Evolutionary conservation across 2,329 filamentous ascomycete genomes (phyloP).

Genomic region (Neofusicoccum umdonicola): DNA sequence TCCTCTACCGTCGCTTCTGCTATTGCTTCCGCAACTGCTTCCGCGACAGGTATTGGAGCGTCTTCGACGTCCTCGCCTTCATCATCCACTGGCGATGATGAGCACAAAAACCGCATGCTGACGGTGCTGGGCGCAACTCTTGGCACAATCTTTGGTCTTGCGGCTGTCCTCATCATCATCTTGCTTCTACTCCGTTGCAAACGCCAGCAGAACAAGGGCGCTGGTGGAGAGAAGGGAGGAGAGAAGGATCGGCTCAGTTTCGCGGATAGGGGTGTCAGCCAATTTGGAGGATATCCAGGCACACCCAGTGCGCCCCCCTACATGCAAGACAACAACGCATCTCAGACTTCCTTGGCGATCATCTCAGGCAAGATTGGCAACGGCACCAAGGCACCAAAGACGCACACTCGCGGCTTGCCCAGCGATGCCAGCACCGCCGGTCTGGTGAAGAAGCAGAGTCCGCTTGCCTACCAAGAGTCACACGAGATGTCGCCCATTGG

Average conservation of each 20-base stretch:
- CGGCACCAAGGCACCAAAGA: constrained; percentile 21
- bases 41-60: constrained; percentile 20
- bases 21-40: constrained; percentile 24
- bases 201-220: constrained; percentile 57
- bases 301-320: constrained; percentile 23
- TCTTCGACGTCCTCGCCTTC: constrained; percentile 18
- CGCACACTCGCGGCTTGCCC: constrained; percentile 44
- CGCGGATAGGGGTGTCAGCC: constrained; percentile 44
- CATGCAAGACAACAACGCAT: constrained; percentile 32
- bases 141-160: constrained; percentile 74
- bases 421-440: constrained; percentile 62
- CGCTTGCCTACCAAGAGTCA: constrained; percentile 40
- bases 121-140: constrained; percentile 77
- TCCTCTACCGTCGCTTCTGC: constrained; percentile 38
- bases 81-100: constrained; percentile 24
- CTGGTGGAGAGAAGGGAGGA: constrained; percentile 57
- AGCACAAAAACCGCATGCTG: constrained; percentile 48
- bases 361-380: constrained; percentile 56
- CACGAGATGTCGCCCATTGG: constrained; percentile 46
- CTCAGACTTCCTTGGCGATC: constrained; percentile 45
- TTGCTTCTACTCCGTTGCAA: constrained; percentile 66
- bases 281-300: constrained; percentile 21
- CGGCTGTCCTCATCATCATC: constrained; percentile 67
- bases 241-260: constrained; percentile 50
- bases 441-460: constrained; percentile 54